Evolutionary conservation across 306 rosid genomes (phyloP), one percentile per base, ranked within the genome.

Genomic region (Sicyos baderoa): DNA sequence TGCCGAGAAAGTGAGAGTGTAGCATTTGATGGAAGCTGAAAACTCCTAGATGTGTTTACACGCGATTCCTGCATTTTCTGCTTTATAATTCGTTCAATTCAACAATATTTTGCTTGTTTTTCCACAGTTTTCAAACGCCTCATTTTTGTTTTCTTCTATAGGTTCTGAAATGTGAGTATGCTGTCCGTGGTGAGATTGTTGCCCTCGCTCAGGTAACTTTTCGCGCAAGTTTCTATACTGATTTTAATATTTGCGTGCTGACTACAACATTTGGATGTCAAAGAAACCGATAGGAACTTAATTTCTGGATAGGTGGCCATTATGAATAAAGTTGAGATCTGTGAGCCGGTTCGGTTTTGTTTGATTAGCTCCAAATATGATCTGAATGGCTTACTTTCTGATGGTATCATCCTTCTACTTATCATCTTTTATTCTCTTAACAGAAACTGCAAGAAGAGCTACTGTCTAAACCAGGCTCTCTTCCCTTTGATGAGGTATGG

Each of bases 131-230:
- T 21, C 37, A 55, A 71, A 42, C 0, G 3, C 56, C 22, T 67
- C 1, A 15, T 25, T 62, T 71, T 35, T 65, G 59, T 15, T 9
- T 50, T 77, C 49, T 68, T 29, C 52, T 49, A 13, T 74, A 93
- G 99, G 94, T 93, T 86, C 74, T 88, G 84, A 76, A 85, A 72
- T 90, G 97, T 73, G 92, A 94, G 84, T 94, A 94, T 82, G 99
- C 99, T 74, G 99, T 94, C 53, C 93, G 99, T 54, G 99, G 99
- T 66, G 99, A 94, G 76, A 80, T 94, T 45, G 99, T 90, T 63
- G 82, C 88, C 71, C 81, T 90, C 76, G 97, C 99, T 1, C 95
- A 91, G 97, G 99, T 94, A 73, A 85, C 58, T 27, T 48, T 67
- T 7, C 22, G 8, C 54, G 1, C 18, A 45, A 18, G 55, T 21